These are phyloP conservation scores for Eustoma russellianum DNA, from an alignment of 257 asterid species.

Conservation along the genomic window DNA sequence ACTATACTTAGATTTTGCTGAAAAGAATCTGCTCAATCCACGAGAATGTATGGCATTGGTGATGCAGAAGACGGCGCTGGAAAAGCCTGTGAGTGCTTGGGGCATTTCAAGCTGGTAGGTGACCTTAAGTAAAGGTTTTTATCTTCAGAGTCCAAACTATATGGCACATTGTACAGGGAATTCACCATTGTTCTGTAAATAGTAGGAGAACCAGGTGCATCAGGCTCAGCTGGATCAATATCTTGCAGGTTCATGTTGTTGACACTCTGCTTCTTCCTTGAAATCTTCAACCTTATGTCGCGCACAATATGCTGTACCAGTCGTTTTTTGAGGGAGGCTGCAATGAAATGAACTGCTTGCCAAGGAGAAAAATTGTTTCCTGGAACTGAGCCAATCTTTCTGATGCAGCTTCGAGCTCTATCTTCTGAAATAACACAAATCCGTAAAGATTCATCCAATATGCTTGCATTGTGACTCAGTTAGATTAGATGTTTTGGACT, in stretches of 20 bases:
- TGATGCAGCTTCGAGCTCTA: slow-evolving; percentile 74
- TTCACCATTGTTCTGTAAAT: slow-evolving; percentile 35
- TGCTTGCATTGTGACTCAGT: too few relatives aligned
- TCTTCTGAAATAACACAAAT: slow-evolving; percentile 44
- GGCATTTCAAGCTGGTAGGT: slow-evolving; percentile 36
- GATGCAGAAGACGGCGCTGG: slow-evolving; percentile 56
- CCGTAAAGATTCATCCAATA: too few relatives aligned
- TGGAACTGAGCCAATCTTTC: slow-evolving; percentile 91
- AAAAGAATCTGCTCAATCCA: slow-evolving; percentile 78
- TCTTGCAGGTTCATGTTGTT: slow-evolving; percentile 48
- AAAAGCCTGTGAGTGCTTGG: slow-evolving; percentile 46
- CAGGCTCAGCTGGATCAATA: slow-evolving; percentile 30
- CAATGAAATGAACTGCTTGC: slow-evolving; percentile 66
- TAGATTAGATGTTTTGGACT: too few relatives aligned
- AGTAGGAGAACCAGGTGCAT: slow-evolving; percentile 27
- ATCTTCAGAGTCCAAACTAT: slow-evolving; percentile 50
- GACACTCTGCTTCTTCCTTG: slow-evolving; percentile 44
- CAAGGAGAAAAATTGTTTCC: slow-evolving; percentile 79
- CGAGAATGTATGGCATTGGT: slow-evolving; percentile 68
- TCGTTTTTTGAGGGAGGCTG: slow-evolving; percentile 53
- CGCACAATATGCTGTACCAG: slow-evolving; percentile 16
- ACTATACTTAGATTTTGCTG: slow-evolving; percentile 49
- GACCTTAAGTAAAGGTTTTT: slow-evolving; percentile 43
- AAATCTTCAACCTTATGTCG: slow-evolving; percentile 35
- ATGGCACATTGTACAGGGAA: slow-evolving; percentile 42